Conservation (phyloP, 169 alveolate genomes). For the Eimeria zaria region DNA sequence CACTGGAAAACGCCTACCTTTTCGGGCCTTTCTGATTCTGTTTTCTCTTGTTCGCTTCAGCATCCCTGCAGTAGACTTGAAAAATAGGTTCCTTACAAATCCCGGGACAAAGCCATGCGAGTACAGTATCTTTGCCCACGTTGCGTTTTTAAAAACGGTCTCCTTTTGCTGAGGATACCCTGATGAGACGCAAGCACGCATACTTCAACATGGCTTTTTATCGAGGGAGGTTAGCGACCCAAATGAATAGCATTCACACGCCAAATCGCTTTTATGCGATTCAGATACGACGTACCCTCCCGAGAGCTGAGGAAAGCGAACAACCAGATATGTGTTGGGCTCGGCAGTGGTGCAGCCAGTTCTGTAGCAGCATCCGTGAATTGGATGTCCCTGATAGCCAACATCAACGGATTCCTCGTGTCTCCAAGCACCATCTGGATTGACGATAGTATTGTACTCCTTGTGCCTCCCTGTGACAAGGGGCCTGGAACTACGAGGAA, state of each 20-base stretch:
- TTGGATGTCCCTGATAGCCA: constrained; percentile 19
- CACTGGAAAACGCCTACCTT: neutral
- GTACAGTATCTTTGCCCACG: constrained; percentile 44
- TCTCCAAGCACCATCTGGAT: constrained; percentile 27
- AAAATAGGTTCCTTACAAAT: constrained; percentile 30
- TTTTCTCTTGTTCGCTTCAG: constrained; percentile 52
- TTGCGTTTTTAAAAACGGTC: constrained; percentile 9
- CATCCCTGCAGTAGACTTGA: constrained; percentile 48
- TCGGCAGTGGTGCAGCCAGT: constrained; percentile 12
- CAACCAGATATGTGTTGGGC: constrained; percentile 63
- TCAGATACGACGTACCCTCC: constrained; percentile 18
- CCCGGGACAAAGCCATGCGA: constrained; percentile 59
- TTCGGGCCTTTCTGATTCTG: constrained; percentile 21
- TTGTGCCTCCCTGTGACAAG: neutral
- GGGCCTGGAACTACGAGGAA: constrained; percentile 39
- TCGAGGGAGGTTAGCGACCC: neutral
- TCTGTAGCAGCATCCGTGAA: neutral
- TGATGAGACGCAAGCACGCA: neutral
- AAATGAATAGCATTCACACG: neutral
- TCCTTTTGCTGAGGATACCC: constrained; percentile 70
- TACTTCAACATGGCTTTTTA: neutral
- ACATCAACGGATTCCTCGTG: constrained; percentile 7
- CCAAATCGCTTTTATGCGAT: neutral
- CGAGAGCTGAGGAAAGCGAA: constrained; percentile 51
- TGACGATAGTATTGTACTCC: constrained; percentile 33